These are phyloP conservation scores for Discostella pseudostelligera DNA, from an alignment of 108 stramenopile genomes.

Conservation along the genomic window DNA sequence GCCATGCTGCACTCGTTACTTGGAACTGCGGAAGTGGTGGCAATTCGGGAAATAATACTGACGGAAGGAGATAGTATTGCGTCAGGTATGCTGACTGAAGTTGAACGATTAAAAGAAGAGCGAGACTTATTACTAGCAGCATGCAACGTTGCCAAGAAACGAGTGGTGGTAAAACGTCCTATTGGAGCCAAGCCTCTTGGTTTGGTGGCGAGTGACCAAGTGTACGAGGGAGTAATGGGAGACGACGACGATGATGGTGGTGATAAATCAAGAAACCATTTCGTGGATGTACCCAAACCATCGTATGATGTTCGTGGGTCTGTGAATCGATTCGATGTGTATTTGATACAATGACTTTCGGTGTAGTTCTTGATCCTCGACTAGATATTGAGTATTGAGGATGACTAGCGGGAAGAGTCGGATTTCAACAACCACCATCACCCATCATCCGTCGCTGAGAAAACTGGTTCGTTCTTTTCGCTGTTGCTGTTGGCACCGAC, in stretches of 20 bases:
- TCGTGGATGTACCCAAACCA: constrained; percentile 33
- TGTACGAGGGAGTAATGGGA: neutral
- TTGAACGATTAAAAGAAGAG: constrained; percentile 40
- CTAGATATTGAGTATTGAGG: no score
- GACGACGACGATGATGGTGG: no score
- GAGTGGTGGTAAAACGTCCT: constrained; percentile 86
- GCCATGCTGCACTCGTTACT: constrained; percentile 73
- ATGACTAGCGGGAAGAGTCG: no score
- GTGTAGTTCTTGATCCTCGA: no score
- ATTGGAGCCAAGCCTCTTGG: constrained; percentile 66
- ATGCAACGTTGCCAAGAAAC: constrained; percentile 30
- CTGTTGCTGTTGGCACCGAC: no score
- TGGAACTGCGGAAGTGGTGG: constrained; percentile 38
- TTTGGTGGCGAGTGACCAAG: neutral
- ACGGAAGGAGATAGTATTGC: neutral
- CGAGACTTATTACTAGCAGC: constrained; percentile 52
- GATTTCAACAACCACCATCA: no score
- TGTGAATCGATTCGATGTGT: constrained; percentile 83
- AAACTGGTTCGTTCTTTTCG: no score
- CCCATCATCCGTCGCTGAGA: no score
- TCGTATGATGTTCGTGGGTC: constrained; percentile 68
- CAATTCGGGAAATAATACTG: neutral
- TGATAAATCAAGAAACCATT: neutral
- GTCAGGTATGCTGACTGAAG: constrained; percentile 1
- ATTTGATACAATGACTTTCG: constrained; percentile 36